A percentile compares a stretch with the other conserved stretches of the same genome.
Evolutionary conservation across 1,284 basidiomycete genomes (phyloP).

Genomic region (Tilletia caries): DNA sequence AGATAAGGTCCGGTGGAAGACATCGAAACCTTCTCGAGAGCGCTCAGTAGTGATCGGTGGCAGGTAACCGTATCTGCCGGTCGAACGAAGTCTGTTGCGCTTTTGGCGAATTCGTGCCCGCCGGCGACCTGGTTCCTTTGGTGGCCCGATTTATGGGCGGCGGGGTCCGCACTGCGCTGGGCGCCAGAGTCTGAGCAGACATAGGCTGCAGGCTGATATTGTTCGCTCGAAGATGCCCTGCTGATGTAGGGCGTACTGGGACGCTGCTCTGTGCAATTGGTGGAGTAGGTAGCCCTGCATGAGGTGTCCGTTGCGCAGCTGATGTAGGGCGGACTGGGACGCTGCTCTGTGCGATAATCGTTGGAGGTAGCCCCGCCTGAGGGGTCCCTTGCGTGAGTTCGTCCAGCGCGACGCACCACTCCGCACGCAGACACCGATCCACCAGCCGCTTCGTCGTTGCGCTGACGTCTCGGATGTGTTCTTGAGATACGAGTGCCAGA

Average conservation of each 20-base stretch:
- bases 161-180: not conserved
- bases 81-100: not conserved
- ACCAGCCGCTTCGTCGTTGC: constrained; percentile 85
- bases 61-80: too few relatives aligned
- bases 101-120: not conserved
- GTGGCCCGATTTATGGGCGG: constrained; percentile 1
- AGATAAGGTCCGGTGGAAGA: too few relatives aligned
- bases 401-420: constrained; percentile 67
- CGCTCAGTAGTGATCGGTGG: too few relatives aligned
- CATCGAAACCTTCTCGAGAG: too few relatives aligned
- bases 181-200: not conserved
- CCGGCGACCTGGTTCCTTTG: not conserved
- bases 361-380: not conserved
- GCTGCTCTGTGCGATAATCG: too few relatives aligned
- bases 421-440: constrained; percentile 79
- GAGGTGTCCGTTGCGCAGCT: not conserved
- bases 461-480: constrained; percentile 66
- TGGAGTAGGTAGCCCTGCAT: not conserved
- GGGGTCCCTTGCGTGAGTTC: not conserved
- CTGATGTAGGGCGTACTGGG: not conserved
- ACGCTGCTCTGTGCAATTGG: not conserved
- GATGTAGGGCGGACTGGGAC: not conserved
- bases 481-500: constrained; percentile 71
- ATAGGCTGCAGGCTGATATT: not conserved
- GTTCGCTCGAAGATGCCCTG: not conserved